Base-by-base conservation (phyloP, 2,329 filamentous ascomycete species). In the Dryadomyces sulphureus region DNA sequence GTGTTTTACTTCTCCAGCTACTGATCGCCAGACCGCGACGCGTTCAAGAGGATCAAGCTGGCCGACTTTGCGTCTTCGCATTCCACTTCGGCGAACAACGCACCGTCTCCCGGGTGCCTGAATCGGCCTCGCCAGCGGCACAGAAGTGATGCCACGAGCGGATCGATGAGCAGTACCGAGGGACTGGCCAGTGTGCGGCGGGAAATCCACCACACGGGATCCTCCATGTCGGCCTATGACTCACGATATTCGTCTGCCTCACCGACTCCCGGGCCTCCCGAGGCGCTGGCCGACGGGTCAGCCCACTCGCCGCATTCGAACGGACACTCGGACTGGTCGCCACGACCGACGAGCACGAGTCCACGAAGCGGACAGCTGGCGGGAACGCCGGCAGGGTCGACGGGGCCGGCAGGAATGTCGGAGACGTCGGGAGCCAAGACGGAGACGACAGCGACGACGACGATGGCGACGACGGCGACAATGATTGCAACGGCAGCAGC, bases 181-280 rank as follows among this genome's bases (percentile, higher is more conserved):
- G 68, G 66, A 49, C 58, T 43, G 8, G 39, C 34, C 19, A 69
- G 65, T 19, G 22, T 39, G 14, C 43, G 19, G 38, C 62, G 68
- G 8, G 65, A 68, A 41, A 67, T n/a, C n/a, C n/a, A 71, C 49
- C 63, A 72, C 40, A 56, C 73, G 38, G 64, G 64, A 38, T 76
- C 73, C 14, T 61, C 64, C 7, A 61, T 63, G 25, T 74, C 72
- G 0, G 57, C 63, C 14, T 58, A 63, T 1, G 69, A 71, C 38
- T 67, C 67, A 1, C 67, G 65, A 24, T 63, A 65, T 38, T 66
- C 69, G 30, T 66, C 69, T 0, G 59, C 64, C 2, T 59, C 60
- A 4, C 54, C 63, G 3, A 61, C 60, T 11, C 55, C 62, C 4
- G 49, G 59, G 9, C 58, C 61, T 4, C 59, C 64, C 17, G 56